Evolutionary conservation across 331 rosid genomes (phyloP), one percentile per base, ranked within the genome.

Genomic region (Ulmus americana): DNA sequence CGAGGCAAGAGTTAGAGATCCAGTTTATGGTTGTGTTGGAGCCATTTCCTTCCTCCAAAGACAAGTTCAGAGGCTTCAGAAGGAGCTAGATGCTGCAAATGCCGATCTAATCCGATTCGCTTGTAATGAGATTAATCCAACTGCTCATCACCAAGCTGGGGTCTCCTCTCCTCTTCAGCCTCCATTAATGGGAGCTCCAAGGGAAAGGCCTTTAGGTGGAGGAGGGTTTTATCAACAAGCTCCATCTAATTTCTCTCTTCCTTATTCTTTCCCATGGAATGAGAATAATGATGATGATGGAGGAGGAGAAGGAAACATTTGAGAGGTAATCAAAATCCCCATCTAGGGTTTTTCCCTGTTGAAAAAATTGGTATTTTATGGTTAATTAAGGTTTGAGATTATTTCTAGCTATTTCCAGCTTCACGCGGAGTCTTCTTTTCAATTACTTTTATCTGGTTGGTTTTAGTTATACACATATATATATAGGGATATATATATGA

Each of bases 41-140:
- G 95, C 97, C 67, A 91, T 91, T 61, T 81, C 94, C n/a, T 91
- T 77, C 78, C 96, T 91, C 20, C 97, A 91, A 61, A 77, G 86
- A 75, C 96, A 91, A 51, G 87, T 91, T 63, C 95, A 91, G 18
- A 67, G 86, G 72, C 96, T 91, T 52, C 96, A 91, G 16, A 91
- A 91, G 64, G 96, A 91, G 40, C 96, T 91, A 2, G 97, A 91
- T 45, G 76, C 85, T 0, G 96, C 96, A 0, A 91, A 88, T 64
- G 72, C 96, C 3, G 90, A 84, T 65, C 87, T 91, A n/a, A 75
- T 88, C 15, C 94, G 91, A 46, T 88, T 50, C 45, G 86, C 95
- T 14, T 84, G 81, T 74, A 55, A 10, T 22, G 90, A 88, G 9
- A 56, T 86, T 39, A 76, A 84, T 2, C 48, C 82, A 1, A 63